Percentiles rank a stretch among this genome's conserved stretches.
These are phyloP conservation scores for Trametes meyenii DNA, from an alignment of 768 basidiomycete genomes.

Conservation along the genomic window DNA sequence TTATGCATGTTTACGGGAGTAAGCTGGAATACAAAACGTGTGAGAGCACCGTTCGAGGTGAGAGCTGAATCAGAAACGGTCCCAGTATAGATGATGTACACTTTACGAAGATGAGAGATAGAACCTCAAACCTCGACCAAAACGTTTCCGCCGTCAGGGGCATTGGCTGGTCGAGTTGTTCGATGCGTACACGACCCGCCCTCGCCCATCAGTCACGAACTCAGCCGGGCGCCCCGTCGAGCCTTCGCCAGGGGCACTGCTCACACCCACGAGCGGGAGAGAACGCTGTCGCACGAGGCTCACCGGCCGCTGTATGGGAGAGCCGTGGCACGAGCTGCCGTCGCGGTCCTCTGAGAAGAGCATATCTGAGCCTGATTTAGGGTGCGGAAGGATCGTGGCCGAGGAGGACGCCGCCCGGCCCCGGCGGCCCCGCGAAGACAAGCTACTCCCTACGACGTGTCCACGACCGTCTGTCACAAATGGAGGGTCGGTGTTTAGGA, in stretches of 20 bases:
- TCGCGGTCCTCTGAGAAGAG: neutral
- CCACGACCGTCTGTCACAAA: slow-evolving; percentile 41
- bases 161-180: neutral
- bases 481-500: slow-evolving; percentile 32
- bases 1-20: neutral
- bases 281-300: slow-evolving; percentile 5
- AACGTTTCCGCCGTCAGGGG: neutral
- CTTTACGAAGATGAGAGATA: neutral
- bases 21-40: neutral
- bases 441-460: slow-evolving; percentile 38
- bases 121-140: neutral
- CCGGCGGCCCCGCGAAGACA: slow-evolving; percentile 14
- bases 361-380: neutral
- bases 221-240: neutral
- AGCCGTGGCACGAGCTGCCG: neutral
- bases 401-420: slow-evolving; percentile 9
- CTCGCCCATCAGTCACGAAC: slow-evolving; percentile 20
- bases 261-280: neutral
- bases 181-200: slow-evolving; percentile 17
- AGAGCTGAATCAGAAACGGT: too few species aligned
- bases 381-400: neutral
- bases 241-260: neutral
- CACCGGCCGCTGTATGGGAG: neutral
- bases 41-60: too few species aligned
- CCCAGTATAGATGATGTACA: neutral